These are phyloP conservation scores for Mariannaea sp. DNA, from an alignment of 2,329 filamentous ascomycete genomes.

Conservation along the genomic window DNA sequence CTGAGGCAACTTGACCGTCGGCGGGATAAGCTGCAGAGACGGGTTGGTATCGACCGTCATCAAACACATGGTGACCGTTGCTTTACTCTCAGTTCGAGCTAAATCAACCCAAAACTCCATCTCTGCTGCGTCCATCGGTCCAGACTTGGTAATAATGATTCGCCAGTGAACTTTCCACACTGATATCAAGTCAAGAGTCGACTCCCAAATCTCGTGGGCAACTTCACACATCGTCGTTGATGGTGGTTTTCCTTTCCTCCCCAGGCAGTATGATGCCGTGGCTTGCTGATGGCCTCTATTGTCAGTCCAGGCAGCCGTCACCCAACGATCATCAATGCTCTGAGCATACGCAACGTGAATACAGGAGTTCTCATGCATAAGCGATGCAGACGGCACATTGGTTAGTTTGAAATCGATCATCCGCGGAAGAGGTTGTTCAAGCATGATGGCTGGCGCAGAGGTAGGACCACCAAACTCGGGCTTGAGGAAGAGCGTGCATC, in stretches of 20 bases:
- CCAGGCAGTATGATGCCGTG: constrained; percentile 73
- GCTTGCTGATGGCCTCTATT: constrained; percentile 75
- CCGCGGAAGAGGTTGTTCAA: constrained; percentile 72
- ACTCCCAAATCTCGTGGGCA: constrained; percentile 78
- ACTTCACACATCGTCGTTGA: constrained; percentile 64
- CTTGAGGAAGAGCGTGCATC: constrained; percentile 60
- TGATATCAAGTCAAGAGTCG: constrained; percentile 74
- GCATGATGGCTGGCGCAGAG: constrained; percentile 71
- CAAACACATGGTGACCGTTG: constrained; percentile 60
- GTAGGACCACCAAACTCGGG: constrained; percentile 53
- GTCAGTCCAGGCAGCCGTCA: constrained; percentile 82
- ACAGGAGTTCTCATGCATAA: constrained; percentile 78
- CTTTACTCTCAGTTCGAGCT: constrained; percentile 56
- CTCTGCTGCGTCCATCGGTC: constrained; percentile 70
- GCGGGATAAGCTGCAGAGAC: constrained; percentile 65
- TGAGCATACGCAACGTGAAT: constrained; percentile 81
- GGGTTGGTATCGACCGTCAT: constrained; percentile 69
- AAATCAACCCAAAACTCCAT: constrained; percentile 62
- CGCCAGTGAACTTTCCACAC: constrained; percentile 76
- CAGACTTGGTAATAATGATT: constrained; percentile 73
- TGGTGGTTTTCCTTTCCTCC: constrained; percentile 59
- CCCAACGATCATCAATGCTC: constrained; percentile 77
- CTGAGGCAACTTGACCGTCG: constrained; percentile 54
- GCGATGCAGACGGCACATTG: constrained; percentile 69
- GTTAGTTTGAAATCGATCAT: constrained; percentile 76